Conservation (phyloP, 2,329 filamentous ascomycete species). For the Alternaria arbusti region DNA sequence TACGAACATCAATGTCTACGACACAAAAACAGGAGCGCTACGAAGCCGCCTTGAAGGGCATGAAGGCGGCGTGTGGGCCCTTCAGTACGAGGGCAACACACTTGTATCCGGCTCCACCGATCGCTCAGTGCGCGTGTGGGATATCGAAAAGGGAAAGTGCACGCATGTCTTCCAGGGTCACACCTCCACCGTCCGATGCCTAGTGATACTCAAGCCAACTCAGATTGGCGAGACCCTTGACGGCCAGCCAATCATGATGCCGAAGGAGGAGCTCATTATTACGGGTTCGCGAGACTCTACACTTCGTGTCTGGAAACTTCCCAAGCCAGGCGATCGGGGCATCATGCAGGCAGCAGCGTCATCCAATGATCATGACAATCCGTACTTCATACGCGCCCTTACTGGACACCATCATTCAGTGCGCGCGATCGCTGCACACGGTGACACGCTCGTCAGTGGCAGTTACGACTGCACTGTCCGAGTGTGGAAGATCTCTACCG, state of each 20-base stretch:
- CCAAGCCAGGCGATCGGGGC: conserved; percentile 75
- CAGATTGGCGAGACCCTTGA: conserved; percentile 74
- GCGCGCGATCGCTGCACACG: conserved; percentile 91
- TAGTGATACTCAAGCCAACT: conserved; percentile 91
- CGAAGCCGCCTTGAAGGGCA: conserved; percentile 87
- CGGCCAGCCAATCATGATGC: conserved; percentile 83
- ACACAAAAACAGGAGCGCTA: conserved; percentile 90
- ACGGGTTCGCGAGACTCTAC: conserved; percentile 96
- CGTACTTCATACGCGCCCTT: conserved; percentile 90
- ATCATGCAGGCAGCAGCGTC: conserved; percentile 82
- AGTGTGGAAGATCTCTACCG: conserved; percentile 97
- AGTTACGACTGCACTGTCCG: conserved; percentile 96
- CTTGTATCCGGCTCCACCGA: conserved; percentile 96
- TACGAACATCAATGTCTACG: conserved; percentile 96
- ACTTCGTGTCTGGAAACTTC: conserved; percentile 91
- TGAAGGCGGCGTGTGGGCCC: conserved; percentile 95
- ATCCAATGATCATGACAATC: conserved; percentile 78
- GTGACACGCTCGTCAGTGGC: conserved; percentile 94
- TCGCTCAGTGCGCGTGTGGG: conserved; percentile 98
- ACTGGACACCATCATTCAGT: conserved; percentile 91
- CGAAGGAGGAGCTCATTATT: conserved; percentile 93
- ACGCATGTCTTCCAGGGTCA: conserved; percentile 97
- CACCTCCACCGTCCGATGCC: conserved; percentile 93
- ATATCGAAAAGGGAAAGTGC: conserved; percentile 90
- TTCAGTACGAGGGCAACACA: conserved; percentile 95